Base-by-base conservation (phyloP, 2,329 filamentous ascomycete genomes). In the Aspergillus unguis region DNA sequence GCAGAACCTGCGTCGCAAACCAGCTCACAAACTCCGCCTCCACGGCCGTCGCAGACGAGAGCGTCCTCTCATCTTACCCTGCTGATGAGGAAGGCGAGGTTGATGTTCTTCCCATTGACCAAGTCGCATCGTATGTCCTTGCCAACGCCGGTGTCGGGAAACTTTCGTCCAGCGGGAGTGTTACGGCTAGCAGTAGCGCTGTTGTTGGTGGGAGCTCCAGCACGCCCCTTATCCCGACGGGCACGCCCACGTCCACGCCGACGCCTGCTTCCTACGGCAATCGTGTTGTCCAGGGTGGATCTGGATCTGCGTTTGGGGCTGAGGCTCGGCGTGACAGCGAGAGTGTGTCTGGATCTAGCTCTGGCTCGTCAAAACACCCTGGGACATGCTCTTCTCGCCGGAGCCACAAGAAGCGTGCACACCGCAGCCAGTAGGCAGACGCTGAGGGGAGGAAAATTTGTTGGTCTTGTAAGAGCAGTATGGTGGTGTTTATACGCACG, bases 61-160 rank as follows among this genome's bases (percentile, higher is more conserved):
- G 62, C 2, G 57, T 57, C 6, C 62, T 72, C 47, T 62, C 69
- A 37, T 58, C 56, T 11, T 64, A 65, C 52, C 69, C 71, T 23
- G 48, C 48, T 1, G 67, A 67, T 5, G 66, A 70, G 10, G 66
- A 70, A 53, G 65, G 59, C 29, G 49, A 68, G 11, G 54, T 68
- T 6, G 56, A 53, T 9, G 61, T 70, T 37, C 54, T 59, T 27
- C 50, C 62, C 3, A 61, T 59, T 3, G 58, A 57, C 26, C 52
- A 63, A 11, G 66, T 71, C n/a, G 50, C 57, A 10, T 57, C 60
- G 3, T 67, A 58, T n/a, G 65, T 69, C 25, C 53, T 58, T 23
- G 49, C 61, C 7, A 66, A 68, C 47, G 69, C 69, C 10, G 69
- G 69, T 56, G 44, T 70, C 38, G 38, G 65, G 5, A 65, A 66